Base-by-base conservation (phyloP, 495 filamentous ascomycete species). In the Podospora sp. region DNA sequence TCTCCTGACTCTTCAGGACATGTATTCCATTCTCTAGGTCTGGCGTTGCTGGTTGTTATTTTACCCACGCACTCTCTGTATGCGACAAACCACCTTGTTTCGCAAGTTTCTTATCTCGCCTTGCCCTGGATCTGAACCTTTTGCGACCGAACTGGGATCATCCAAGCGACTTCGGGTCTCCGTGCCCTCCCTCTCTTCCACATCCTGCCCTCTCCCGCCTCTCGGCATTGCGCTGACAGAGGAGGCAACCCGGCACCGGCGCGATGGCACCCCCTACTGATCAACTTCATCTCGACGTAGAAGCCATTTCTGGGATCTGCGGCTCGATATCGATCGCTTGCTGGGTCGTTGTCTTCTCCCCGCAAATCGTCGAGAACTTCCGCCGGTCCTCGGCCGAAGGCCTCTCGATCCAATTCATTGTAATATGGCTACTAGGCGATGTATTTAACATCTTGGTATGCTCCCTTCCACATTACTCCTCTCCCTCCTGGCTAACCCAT, bases 331-430 rank as follows among this genome's bases (percentile, higher is more conserved):
- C 92, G 25, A 97, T 99, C 72, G 93, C 94, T 53, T 97, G 93
- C 74, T 99, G 95, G 95, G 90, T 99, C 21, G 93, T 97, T 27
- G 95, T 99, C 46, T 99, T 96, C 82, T 93, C 94, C 0, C 95
- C 95, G 9, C 95, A 99, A 67, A 99, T 99, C 69, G 86, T 97
- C 70, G 93, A 96, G 74, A 97, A 97, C 73, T 97, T 97, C 79
- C 89, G 88, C 61, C 88, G 95, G 40, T 80, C 86, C 68, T 95
- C 91, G 35, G 92, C 94, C 53, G 91, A 97, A 74, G 95, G 92
- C 6, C 85, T 99, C 0, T 96, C 92, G 0, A 85, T 98, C 60
- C 85, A 91, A 27, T 99, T 99, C 78, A 85, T 99, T 69, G 84
- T 93, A 56, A 85, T 96, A 66, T 99, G 95, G 95, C 83, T 97